Evolutionary conservation across 1,284 basidiomycete species (phyloP).

Genomic region (Somion occarium): DNA sequence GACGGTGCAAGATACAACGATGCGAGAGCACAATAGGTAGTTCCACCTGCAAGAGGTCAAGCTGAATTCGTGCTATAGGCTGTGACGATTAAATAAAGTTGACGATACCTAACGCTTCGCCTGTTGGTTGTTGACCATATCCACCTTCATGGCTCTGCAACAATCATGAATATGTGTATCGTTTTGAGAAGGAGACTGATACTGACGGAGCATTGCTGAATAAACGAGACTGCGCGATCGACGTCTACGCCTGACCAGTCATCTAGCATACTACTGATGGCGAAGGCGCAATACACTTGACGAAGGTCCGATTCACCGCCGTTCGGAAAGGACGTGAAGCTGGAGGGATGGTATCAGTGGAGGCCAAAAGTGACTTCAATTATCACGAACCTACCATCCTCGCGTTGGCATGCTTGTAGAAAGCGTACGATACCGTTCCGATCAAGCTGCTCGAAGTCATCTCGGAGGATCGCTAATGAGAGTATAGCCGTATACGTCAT

Average conservation of each 20-base stretch:
- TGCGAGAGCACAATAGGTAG: slow-evolving; percentile 89
- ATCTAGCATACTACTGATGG: slow-evolving; percentile 71
- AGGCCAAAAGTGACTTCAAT: background rate
- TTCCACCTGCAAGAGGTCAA: slow-evolving; percentile 59
- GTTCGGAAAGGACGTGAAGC: slow-evolving; percentile 72
- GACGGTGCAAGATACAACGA: slow-evolving; percentile 56
- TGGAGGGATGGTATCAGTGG: slow-evolving; percentile 28
- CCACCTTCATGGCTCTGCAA: slow-evolving; percentile 88
- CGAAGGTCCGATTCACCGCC: slow-evolving; percentile 72
- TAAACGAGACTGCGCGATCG: slow-evolving; percentile 53
- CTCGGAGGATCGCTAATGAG: slow-evolving; percentile 77
- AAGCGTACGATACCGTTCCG: slow-evolving; percentile 58
- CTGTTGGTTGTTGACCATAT: slow-evolving; percentile 76
- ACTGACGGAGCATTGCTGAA: slow-evolving; percentile 67
- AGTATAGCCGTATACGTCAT: slow-evolving; percentile 89
- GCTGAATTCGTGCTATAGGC: background rate
- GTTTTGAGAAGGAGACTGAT: slow-evolving; percentile 1
- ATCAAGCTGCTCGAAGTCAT: slow-evolving; percentile 70
- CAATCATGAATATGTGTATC: background rate
- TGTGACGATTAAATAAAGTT: background rate
- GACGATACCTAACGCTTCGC: slow-evolving; percentile 78
- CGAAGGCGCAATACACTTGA: slow-evolving; percentile 87
- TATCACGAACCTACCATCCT: slow-evolving; percentile 72
- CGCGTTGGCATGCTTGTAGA: slow-evolving; percentile 65
- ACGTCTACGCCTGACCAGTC: slow-evolving; percentile 77